Evolutionary conservation across 2,329 filamentous ascomycete species (phyloP).

Genomic region (Zymoseptoria tritici): DNA sequence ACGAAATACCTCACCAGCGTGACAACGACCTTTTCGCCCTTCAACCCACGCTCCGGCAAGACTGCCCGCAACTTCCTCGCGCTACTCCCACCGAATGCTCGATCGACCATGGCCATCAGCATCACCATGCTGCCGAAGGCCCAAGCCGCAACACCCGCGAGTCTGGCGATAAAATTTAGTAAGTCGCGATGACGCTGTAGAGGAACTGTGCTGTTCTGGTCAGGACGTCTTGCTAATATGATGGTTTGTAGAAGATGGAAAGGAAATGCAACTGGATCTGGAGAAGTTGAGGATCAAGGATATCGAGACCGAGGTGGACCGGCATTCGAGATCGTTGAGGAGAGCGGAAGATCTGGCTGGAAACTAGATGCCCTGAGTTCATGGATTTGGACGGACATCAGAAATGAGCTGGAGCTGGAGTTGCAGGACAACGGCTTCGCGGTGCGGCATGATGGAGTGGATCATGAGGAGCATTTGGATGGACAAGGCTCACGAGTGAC

Average conservation of each 20-base stretch:
- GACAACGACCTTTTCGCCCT: constrained; percentile 84
- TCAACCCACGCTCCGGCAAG: constrained; percentile 63
- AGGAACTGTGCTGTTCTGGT: too few species aligned
- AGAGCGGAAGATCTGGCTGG: constrained; percentile 71
- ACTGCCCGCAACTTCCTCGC: constrained; percentile 84
- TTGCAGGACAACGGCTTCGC: not conserved
- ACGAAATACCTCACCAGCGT: constrained; percentile 82
- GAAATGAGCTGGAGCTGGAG: not conserved
- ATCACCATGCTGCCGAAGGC: constrained; percentile 65
- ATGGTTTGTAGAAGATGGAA: constrained; percentile 68
- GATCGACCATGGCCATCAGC: constrained; percentile 66
- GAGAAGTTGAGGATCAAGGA: constrained; percentile 77
- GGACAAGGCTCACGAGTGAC: not conserved
- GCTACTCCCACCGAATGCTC: constrained; percentile 71
- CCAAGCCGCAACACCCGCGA: constrained; percentile 58
- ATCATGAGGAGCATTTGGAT: not conserved
- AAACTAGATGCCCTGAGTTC: constrained; percentile 6
- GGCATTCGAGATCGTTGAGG: constrained; percentile 75
- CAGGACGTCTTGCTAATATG: not conserved
- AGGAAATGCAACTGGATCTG: constrained; percentile 75
- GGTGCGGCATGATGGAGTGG: not conserved
- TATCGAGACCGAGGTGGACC: constrained; percentile 79
- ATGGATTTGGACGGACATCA: not conserved
- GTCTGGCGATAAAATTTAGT: constrained; percentile 81
- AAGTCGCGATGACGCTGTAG: constrained; percentile 23